Evolutionary conservation across 805 yeast species (phyloP), one percentile per base, ranked within the genome.

Genomic region (Candida alai): DNA sequence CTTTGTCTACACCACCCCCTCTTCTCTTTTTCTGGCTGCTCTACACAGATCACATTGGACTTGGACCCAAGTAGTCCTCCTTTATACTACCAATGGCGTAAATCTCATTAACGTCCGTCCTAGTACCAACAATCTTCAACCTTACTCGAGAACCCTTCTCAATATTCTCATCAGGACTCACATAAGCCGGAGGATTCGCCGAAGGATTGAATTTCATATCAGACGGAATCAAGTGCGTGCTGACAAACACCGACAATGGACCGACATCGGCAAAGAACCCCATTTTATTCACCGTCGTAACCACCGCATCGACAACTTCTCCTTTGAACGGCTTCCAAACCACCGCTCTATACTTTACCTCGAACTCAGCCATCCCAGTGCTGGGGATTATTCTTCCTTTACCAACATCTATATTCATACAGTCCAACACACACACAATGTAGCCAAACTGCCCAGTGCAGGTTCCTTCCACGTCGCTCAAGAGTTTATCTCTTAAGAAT

Each of bases 251-350:
- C 16, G 89, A 80, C 56, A 93, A 68, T 11, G 98, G 98, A 0
- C 98, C 98, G 19, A 93, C 98, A 60, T 93, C 97, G 24, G 95
- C 97, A 58, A 93, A 93, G 46, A 93, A 87, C 6, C 98, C 98
- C 81, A 90, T 84, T 53, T 78, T 87, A 59, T 84, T 87, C 31
- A 95, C 97, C 20, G 86, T 84, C 10, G 96, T 84, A 11, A 93
- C 97, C 16, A 90, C 80, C 5, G 94, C 98, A 60, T 93, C 98
- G 17, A 93, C 97, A 6, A 93, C 98, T 62, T 93, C 98, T 22
- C 97, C 98, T 63, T 93, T 93, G 65, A 93, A 93, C 4, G 98
- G 98, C 53, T 90, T 84, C 94, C 96, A 93, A 21, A 93, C 97
- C 34, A 93, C 89, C 0, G 98, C 98, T 48, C 95, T 71, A 58